Conservation (phyloP, 495 filamentous ascomycete species). For the Penicillium robsamsonii region DNA sequence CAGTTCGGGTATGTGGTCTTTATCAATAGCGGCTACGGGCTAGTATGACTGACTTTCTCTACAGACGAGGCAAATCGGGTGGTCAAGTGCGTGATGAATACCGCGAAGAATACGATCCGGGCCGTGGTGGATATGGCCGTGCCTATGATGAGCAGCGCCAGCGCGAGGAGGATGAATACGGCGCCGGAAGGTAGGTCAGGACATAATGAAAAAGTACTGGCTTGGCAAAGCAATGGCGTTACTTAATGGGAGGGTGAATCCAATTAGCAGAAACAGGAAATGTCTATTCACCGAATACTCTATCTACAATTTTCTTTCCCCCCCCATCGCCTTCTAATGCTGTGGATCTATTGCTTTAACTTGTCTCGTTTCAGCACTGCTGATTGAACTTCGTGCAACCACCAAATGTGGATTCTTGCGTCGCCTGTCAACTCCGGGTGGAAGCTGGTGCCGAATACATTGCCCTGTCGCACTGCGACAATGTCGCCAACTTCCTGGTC, state of each 20-base stretch:
- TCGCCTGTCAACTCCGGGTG: slow-evolving; percentile 94
- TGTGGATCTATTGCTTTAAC: slow-evolving; percentile 22
- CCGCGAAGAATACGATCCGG: slow-evolving; percentile 92
- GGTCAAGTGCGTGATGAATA: slow-evolving; percentile 98
- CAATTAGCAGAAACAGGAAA: slow-evolving; percentile 24
- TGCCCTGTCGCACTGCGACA: slow-evolving; percentile 86
- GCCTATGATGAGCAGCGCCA: slow-evolving; percentile 62
- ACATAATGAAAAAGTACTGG: slow-evolving; percentile 17
- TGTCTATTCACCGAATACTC: slow-evolving; percentile 28
- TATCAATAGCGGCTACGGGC: background rate
- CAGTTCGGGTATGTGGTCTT: slow-evolving; percentile 72
- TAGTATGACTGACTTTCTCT: slow-evolving; percentile 13
- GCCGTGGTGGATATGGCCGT: slow-evolving; percentile 79
- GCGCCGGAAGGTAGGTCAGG: slow-evolving; percentile 43
- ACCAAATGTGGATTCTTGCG: slow-evolving; percentile 89
- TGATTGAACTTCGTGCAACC: slow-evolving; percentile 69
- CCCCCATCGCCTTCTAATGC: slow-evolving; percentile 13
- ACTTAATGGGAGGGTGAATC: slow-evolving; percentile 18
- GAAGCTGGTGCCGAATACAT: slow-evolving; percentile 95
- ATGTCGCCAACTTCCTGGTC: slow-evolving; percentile 69
- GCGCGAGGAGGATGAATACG: slow-evolving; percentile 56
- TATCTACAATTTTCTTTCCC: slow-evolving; percentile 29
- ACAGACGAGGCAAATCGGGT: slow-evolving; percentile 79
- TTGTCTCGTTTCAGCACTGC: slow-evolving; percentile 33
- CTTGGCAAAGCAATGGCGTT: slow-evolving; percentile 38